A percentile compares a stretch with the other conserved stretches of the same genome.
These are phyloP conservation scores for Tripterygium wilfordii DNA, from an alignment of 177 flowering plant species.

Conservation along the genomic window DNA sequence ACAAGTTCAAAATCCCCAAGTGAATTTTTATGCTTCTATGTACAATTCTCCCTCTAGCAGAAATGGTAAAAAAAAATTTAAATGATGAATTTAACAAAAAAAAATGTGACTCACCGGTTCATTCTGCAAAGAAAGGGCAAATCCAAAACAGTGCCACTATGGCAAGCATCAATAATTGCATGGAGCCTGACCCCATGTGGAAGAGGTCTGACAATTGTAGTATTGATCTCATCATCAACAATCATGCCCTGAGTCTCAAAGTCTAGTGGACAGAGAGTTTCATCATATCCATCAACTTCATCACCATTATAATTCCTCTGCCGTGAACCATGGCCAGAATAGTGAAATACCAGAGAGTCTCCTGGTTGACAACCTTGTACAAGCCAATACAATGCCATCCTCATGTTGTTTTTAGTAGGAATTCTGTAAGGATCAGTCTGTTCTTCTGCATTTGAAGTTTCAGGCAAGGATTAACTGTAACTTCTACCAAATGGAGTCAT, in stretches of 20 bases:
- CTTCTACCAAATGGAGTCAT: not conserved
- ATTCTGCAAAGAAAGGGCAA: conserved; percentile 35
- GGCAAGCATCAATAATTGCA: conserved; percentile 40
- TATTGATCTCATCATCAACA: conserved; percentile 37
- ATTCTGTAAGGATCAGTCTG: conserved; percentile 8
- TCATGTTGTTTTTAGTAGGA: conserved; percentile 13
- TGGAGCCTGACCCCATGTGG: conserved; percentile 33
- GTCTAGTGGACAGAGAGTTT: conserved; percentile 35
- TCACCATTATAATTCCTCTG: conserved; percentile 28
- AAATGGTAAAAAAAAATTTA: no score
- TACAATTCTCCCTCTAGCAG: no score
- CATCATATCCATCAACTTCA: conserved; percentile 38
- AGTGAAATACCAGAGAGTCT: conserved; percentile 33
- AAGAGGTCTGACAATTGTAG: conserved; percentile 29
- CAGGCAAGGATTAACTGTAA: not conserved
- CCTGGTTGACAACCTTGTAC: conserved; percentile 20
- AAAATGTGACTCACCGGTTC: conserved; percentile 20
- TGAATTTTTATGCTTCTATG: not conserved
- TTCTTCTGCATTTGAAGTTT: conserved; percentile 7
- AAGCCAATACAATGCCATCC: conserved; percentile 12
- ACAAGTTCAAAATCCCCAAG: no score
- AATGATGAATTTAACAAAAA: not conserved
- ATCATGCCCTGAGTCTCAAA: conserved; percentile 36
- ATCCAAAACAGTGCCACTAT: conserved; percentile 38
- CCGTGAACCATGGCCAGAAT: conserved; percentile 35